Evolutionary conservation across 768 basidiomycete genomes (phyloP), one percentile per base, ranked within the genome.

Genomic region (Suillus placidus): DNA sequence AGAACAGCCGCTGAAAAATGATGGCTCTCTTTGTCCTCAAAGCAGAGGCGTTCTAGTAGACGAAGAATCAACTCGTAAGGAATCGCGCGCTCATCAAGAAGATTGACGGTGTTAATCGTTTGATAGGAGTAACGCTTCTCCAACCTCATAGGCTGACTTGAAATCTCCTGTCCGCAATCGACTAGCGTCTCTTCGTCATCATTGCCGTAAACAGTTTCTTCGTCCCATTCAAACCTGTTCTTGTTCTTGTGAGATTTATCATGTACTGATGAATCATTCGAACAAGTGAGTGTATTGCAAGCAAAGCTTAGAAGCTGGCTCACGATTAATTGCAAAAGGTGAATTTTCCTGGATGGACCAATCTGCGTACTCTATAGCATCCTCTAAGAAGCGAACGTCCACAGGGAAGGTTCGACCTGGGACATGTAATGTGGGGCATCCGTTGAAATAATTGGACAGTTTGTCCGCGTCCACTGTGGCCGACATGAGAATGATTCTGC

Each of bases 361-460:
- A 16, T 83, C 80, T 6, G 91, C 88, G 63, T 84, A 81, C 76
- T 98, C 90, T 45, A 98, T 84, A 1, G 93, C 95, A 76, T 99
- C 97, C 76, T 99, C 97, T 20, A 99, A 81, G 75, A 87, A 99
- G 52, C 84, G 82, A 23, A 91, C 82, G 61, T 92, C 88, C 6
- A 99, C 97, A 38, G 97, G 97, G 79, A 93, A 99, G 1, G 95
- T 98, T 20, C 97, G 87, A 4, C 97, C 97, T 20, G 96, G 96
- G 35, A 99, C 92, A 66, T 90, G 88, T 14, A 99, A 81, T 20
- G 88, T 86, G 0, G 94, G 94, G 69, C 91, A 91, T 55, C 87
- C 87, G n/a, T 90, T 93, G 74, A 99, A 97, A 76, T 90, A 98
- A 16, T 77, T 79, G 13, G 95, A 92, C 47, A 99, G 87, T 80